A percentile compares a stretch with the other conserved stretches of the same genome.
Evolutionary conservation across 805 yeast genomes (phyloP).

Genomic region (Yarrowia sp.): DNA sequence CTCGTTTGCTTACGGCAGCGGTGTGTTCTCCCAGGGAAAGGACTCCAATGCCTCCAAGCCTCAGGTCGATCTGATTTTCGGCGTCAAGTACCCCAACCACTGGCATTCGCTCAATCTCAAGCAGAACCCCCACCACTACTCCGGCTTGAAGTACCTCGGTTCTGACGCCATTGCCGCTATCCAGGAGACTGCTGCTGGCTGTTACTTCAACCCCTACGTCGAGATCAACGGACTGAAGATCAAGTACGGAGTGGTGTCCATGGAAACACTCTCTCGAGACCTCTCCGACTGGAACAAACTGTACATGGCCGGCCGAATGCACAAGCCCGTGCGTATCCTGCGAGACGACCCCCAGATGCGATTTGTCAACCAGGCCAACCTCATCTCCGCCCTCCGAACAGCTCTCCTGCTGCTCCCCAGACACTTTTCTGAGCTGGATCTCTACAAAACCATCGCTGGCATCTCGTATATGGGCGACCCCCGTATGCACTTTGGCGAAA

Average conservation of each 20-base stretch:
- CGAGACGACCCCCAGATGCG: conserved; percentile 62
- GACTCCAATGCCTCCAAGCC: conserved; percentile 44
- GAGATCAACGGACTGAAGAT: conserved; percentile 57
- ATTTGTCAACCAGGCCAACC: conserved; percentile 70
- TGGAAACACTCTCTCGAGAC: conserved; percentile 60
- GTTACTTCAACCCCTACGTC: conserved; percentile 90
- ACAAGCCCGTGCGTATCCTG: conserved; percentile 83
- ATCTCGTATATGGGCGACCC: conserved; percentile 89
- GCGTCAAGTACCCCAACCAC: conserved; percentile 67
- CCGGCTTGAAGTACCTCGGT: conserved; percentile 61
- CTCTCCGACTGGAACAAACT: conserved; percentile 80
- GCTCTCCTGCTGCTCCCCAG: conserved; percentile 56
- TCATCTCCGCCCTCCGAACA: conserved; percentile 72
- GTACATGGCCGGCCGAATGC: conserved; percentile 88
- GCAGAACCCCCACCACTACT: conserved; percentile 74
- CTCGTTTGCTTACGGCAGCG: conserved; percentile 94
- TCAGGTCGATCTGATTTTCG: conserved; percentile 83
- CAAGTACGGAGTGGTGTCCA: conserved; percentile 84
- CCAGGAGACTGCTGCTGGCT: conserved; percentile 79
- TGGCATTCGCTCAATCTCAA: conserved; percentile 76
- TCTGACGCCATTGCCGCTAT: conserved; percentile 54
- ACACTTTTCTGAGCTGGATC: conserved; percentile 55
- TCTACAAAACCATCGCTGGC: conserved; percentile 74
- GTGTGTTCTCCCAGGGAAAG: conserved; percentile 78
- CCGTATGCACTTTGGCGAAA: conserved; percentile 83